Evolutionary conservation across 164 flowering plant genomes (phyloP).

Genomic region (Annona squamosa): DNA sequence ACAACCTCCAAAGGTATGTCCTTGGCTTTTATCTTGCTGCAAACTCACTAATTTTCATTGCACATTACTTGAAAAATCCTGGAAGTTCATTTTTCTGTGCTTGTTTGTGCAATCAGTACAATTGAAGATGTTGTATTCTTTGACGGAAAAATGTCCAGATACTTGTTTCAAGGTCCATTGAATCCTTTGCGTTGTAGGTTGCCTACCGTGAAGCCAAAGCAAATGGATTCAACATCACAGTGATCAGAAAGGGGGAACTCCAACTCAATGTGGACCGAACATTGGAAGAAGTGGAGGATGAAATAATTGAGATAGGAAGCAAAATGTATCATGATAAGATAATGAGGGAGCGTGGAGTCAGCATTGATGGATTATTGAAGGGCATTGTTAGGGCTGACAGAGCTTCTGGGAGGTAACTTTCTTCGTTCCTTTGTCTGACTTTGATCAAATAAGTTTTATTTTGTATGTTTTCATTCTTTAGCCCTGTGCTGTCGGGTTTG

Average conservation of each 20-base stretch:
- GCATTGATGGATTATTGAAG: constrained; percentile 58
- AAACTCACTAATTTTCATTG: too few species aligned
- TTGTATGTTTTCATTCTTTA: not conserved
- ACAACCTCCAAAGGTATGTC: constrained; percentile 71
- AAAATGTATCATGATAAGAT: constrained; percentile 83
- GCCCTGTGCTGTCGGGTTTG: not conserved
- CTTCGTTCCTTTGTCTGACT: not conserved
- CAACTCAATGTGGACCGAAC: constrained; percentile 68
- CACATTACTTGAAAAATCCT: too few species aligned
- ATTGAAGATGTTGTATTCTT: not conserved
- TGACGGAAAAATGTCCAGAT: not conserved
- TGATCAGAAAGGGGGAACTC: constrained; percentile 76
- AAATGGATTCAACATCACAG: constrained; percentile 81
- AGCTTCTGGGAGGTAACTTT: constrained; percentile 42
- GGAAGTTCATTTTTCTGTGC: not conserved
- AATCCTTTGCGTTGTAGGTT: constrained; percentile 37
- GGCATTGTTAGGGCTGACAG: constrained; percentile 49
- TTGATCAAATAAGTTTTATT: not conserved
- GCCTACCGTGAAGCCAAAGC: constrained; percentile 81
- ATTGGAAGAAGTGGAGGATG: constrained; percentile 80
- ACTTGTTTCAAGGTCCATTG: not conserved
- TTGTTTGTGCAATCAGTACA: not conserved
- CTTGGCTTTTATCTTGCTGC: not conserved
- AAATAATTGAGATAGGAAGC: constrained; percentile 76
- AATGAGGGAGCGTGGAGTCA: constrained; percentile 59